Percentiles rank a stretch among this genome's conserved stretches.
Conservation (phyloP, 2,329 filamentous ascomycete species). For the Diaporthe vexans region DNA sequence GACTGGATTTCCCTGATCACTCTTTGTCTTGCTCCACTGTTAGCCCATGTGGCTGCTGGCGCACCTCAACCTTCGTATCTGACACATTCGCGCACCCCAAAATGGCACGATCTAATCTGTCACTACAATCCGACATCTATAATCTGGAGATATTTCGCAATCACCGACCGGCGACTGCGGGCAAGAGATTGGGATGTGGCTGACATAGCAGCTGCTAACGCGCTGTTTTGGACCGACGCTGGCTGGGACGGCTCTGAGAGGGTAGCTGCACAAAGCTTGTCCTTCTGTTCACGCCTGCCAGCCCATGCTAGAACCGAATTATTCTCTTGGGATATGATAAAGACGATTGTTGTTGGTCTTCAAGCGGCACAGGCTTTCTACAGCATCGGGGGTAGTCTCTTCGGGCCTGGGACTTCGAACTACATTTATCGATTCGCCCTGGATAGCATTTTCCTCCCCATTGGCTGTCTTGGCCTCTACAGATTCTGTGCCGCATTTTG, state of each 20-base stretch:
- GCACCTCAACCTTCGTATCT: not conserved
- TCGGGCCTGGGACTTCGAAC: not conserved
- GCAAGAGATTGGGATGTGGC: not conserved
- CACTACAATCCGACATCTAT: not conserved
- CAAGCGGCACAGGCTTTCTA: constrained; percentile 5
- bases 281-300: not conserved
- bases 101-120: not conserved
- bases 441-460: not conserved
- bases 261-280: not conserved
- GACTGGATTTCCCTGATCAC: constrained; percentile 3
- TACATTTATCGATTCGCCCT: not conserved
- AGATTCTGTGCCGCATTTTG: not conserved
- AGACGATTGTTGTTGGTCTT: not conserved
- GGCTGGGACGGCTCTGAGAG: constrained; percentile 2
- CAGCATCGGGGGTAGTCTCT: not conserved
- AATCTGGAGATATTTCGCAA: not conserved
- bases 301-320: not conserved
- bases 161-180: not conserved
- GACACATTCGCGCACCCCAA: not conserved
- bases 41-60: not conserved
- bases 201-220: not conserved
- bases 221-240: constrained; percentile 1
- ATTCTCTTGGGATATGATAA: not conserved
- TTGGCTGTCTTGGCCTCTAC: not conserved
- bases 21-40: not conserved